Percentiles rank a stretch among this genome's conserved stretches.
These are phyloP conservation scores for Hericium alpestre DNA, from an alignment of 768 basidiomycete species.

Conservation along the genomic window DNA sequence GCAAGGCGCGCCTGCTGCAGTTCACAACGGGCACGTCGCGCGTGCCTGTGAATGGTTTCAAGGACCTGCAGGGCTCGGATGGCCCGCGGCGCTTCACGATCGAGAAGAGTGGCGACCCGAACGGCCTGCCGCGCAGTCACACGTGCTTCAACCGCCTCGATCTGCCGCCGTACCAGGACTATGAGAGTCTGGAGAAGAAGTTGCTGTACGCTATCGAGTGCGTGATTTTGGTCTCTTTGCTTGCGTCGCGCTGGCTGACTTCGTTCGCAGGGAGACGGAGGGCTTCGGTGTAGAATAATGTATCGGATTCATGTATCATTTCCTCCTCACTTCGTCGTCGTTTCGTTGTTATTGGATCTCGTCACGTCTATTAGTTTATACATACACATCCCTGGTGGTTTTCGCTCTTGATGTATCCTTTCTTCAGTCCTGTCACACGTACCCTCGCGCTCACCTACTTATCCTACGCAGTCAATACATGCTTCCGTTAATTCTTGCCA, in stretches of 20 bases:
- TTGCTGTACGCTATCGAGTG: slow-evolving; percentile 77
- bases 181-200: slow-evolving; percentile 79
- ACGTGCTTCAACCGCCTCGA: slow-evolving; percentile 92
- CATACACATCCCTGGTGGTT: no score
- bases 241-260: neutral
- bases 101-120: slow-evolving; percentile 87
- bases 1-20: slow-evolving; percentile 77
- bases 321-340: no score
- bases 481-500: no score
- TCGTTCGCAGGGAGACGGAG: slow-evolving; percentile 53
- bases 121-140: slow-evolving; percentile 79
- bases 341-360: no score
- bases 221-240: slow-evolving; percentile 19
- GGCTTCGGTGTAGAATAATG: slow-evolving; percentile 41
- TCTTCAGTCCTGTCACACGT: neutral
- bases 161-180: slow-evolving; percentile 82
- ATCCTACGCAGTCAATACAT: neutral
- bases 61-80: slow-evolving; percentile 88
- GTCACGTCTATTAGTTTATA: no score
- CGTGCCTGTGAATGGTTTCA: slow-evolving; percentile 87
- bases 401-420: neutral
- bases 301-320: no score
- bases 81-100: slow-evolving; percentile 90
- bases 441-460: neutral
- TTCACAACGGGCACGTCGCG: slow-evolving; percentile 84